A percentile compares a stretch with the other conserved stretches of the same genome.
phyloP scores from a whole-genome alignment of 179 eudicot genomes.

The Beta lomatogona region DNA sequence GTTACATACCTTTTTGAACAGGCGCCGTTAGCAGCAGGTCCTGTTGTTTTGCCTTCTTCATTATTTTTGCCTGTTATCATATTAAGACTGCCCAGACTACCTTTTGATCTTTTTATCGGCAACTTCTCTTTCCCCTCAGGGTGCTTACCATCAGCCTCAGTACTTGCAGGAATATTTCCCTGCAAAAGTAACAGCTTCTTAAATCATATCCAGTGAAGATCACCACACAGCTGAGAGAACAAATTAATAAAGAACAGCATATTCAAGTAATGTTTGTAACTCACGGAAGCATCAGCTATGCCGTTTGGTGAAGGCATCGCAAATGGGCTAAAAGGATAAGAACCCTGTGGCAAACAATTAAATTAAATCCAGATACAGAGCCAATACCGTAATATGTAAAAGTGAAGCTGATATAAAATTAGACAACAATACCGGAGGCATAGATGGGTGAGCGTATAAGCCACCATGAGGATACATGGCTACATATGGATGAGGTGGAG shows the following conservation, averaged over 20 bases:
- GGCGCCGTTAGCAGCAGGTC: constrained; percentile 68
- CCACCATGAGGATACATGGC: constrained; percentile 99
- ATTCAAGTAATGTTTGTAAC: constrained; percentile 27
- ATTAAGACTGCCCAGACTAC: constrained; percentile 93
- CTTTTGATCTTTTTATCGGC: constrained; percentile 92
- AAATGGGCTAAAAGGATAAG: constrained; percentile 90
- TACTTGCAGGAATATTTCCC: constrained; percentile 64
- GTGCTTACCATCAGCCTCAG: constrained; percentile 72
- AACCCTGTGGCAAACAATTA: constrained; percentile 55
- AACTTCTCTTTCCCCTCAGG: constrained; percentile 93
- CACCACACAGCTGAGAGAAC: background rate
- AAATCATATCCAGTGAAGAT: background rate
- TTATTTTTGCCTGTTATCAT: constrained; percentile 84
- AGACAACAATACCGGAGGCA: constrained; percentile 71
- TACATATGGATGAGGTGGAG: constrained; percentile 95
- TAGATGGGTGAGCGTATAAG: constrained; percentile 90
- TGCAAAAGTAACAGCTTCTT: constrained; percentile 31
- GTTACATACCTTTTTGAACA: constrained; percentile 78
- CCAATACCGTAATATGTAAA: background rate
- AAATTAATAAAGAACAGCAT: background rate
- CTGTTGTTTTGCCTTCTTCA: constrained; percentile 69
- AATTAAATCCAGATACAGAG: constrained; percentile 16
- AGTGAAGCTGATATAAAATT: background rate
- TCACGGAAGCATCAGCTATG: constrained; percentile 84
- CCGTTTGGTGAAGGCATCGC: constrained; percentile 88